Evolutionary conservation across 768 basidiomycete species (phyloP).

Genomic region (Chiua virens): DNA sequence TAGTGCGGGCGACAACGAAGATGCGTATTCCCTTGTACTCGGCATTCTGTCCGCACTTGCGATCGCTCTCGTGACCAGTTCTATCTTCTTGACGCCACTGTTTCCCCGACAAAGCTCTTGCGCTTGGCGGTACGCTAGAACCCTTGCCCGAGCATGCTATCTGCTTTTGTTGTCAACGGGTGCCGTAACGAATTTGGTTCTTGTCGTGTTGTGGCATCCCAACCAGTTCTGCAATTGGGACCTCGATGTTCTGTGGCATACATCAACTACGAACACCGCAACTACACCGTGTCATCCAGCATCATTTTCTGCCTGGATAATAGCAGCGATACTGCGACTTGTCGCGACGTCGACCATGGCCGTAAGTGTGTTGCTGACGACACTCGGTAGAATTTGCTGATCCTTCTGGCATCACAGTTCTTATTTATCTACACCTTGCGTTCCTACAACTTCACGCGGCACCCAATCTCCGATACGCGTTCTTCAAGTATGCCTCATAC

Average conservation of each 20-base stretch:
- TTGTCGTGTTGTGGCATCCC: constrained; percentile 55
- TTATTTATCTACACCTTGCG: constrained; percentile 20
- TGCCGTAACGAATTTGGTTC: constrained; percentile 53
- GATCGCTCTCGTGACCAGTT: constrained; percentile 32
- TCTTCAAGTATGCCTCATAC: constrained; percentile 15
- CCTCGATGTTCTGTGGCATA: constrained; percentile 67
- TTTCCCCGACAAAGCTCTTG: constrained; percentile 26
- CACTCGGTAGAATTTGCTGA: constrained; percentile 4
- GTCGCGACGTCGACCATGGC: constrained; percentile 49
- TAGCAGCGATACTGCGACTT: constrained; percentile 52
- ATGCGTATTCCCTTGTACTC: constrained; percentile 34
- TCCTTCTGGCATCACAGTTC: constrained; percentile 12
- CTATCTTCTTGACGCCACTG: constrained; percentile 40
- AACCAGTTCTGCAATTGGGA: constrained; percentile 58
- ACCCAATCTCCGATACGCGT: constrained; percentile 14
- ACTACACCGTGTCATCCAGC: constrained; percentile 14
- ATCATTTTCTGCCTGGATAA: constrained; percentile 54
- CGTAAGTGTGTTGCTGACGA: constrained; percentile 41
- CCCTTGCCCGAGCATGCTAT: constrained; percentile 41
- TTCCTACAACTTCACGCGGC: constrained; percentile 15
- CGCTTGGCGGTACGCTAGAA: constrained; percentile 13
- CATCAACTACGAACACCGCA: constrained; percentile 27
- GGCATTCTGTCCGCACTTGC: constrained; percentile 23
- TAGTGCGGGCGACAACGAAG: constrained; percentile 40
- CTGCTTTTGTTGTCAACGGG: constrained; percentile 51